Conservation (phyloP, 441 rosid species). For the Rhodomyrtus psidioides region DNA sequence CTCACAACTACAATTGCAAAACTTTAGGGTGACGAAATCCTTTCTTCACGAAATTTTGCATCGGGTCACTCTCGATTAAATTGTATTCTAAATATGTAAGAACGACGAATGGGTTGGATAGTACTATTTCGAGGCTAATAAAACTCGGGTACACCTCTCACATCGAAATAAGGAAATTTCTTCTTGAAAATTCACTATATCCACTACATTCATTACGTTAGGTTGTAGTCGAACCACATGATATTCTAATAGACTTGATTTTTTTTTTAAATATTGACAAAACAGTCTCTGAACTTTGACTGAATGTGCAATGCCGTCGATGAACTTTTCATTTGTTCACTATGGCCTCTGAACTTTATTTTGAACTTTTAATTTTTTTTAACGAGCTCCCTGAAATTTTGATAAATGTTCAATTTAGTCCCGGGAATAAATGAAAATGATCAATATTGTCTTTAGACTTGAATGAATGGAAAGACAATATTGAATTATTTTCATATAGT, state of each 20-base stretch:
- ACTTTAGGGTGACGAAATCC: not conserved
- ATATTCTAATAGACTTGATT: not conserved
- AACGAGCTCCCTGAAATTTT: too few species aligned
- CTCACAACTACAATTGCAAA: not conserved
- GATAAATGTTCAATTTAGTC: too few species aligned
- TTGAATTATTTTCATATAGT: too few species aligned
- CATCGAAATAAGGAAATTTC: not conserved
- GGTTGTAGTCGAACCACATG: not conserved
- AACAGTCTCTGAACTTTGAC: too few species aligned
- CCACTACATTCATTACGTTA: not conserved
- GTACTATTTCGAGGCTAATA: not conserved
- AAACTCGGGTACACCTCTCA: not conserved
- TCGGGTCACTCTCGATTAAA: not conserved
- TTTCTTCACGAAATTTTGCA: rapidly evolving
- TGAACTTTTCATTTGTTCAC: too few species aligned
- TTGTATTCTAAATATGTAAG: not conserved
- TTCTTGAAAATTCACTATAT: not conserved
- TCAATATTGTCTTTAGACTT: too few species aligned
- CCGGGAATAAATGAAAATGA: too few species aligned
- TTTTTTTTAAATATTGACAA: too few species aligned
- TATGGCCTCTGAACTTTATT: too few species aligned
- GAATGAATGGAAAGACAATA: too few species aligned
- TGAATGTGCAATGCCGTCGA: too few species aligned
- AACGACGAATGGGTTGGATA: not conserved
- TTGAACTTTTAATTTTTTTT: too few species aligned